Percentiles rank a stretch among this genome's conserved stretches.
Evolutionary conservation across 2,329 filamentous ascomycete species (phyloP).

Genomic region (Leptodontidium sp.): DNA sequence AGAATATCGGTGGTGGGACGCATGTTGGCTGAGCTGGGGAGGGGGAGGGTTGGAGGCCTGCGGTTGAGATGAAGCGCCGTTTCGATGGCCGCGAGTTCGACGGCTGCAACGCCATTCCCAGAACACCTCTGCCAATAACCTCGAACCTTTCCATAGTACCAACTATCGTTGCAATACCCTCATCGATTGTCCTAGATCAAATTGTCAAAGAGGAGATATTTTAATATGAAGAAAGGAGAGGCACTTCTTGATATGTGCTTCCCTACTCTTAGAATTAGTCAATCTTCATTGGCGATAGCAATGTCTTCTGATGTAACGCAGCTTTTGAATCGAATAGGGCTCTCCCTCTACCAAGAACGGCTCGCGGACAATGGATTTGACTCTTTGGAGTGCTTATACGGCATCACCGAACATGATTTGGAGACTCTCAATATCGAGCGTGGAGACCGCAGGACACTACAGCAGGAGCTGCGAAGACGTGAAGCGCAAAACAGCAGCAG

Average conservation of each 20-base stretch:
- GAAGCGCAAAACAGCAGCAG: no score
- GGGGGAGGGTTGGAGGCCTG: slow-evolving; percentile 22
- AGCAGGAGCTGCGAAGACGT: no score
- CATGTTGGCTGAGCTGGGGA: slow-evolving; percentile 13
- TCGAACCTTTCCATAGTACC: slow-evolving; percentile 32
- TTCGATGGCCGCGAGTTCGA: slow-evolving; percentile 14
- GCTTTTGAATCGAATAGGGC: no score
- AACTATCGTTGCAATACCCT: slow-evolving; percentile 26
- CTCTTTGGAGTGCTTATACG: no score
- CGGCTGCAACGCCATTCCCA: slow-evolving; percentile 28
- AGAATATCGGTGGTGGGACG: slow-evolving; percentile 6
- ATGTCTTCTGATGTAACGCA: no score
- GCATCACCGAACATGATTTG: no score
- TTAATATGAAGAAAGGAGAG: neutral
- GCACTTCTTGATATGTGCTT: slow-evolving; percentile 25
- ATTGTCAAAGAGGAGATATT: slow-evolving; percentile 22
- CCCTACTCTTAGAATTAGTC: slow-evolving; percentile 25
- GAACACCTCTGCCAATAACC: slow-evolving; percentile 30
- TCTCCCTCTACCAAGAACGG: no score
- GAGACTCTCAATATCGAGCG: no score
- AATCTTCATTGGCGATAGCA: neutral
- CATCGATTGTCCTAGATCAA: slow-evolving; percentile 25
- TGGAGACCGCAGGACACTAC: no score
- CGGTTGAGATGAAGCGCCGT: slow-evolving; percentile 26
- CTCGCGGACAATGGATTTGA: no score